Evolutionary conservation across 2,329 filamentous ascomycete genomes (phyloP), one percentile per base, ranked within the genome.

Genomic region (Trichoderma cornu-damae): DNA sequence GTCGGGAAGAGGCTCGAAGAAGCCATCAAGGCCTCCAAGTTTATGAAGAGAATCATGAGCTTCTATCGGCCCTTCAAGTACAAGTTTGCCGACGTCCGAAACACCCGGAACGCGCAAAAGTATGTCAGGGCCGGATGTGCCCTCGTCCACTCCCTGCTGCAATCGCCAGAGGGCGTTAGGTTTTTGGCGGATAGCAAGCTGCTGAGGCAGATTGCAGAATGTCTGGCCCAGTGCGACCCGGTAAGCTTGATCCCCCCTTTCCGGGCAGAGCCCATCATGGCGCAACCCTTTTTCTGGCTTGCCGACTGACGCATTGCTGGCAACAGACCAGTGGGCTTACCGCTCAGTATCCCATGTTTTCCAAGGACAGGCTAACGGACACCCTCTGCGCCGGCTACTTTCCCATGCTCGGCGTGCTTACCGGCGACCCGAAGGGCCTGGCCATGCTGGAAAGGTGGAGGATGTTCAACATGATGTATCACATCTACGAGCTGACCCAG

Each of bases 381-480:
- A 96, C 90, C 0, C 79, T 99, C 6, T 94, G 90, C 61, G 87
- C 89, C 14, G 95, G 95, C 9, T 99, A 99, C 71, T 96, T 99
- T 70, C 84, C 91, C 12, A 90, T 99, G 78, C 76, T 99, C 2
- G 95, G 94, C 6, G 86, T 90, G 9, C 74, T 99, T 58, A 97
- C 88, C 65, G 87, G 87, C 53, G 90, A 96, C 66, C 76, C 82
- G 0, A 89, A 87, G 64, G 94, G 94, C 0, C 79, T 97, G 22
- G 85, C 88, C 60, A 93, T 99, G 75, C 83, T 99, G 68, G 93
- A 97, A 70, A 81, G 90, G 65, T 97, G 94, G 93, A 90, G 91
- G 65, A 95, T 99, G 80, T 92, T 96, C 74, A 97, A 97, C 72
- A 99, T 99, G 90, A 95, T 97, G 79, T 99, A 99, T 69, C 94